Conservation (phyloP, 345 rosid genomes). For the Hibiscus tridactylites region DNA sequence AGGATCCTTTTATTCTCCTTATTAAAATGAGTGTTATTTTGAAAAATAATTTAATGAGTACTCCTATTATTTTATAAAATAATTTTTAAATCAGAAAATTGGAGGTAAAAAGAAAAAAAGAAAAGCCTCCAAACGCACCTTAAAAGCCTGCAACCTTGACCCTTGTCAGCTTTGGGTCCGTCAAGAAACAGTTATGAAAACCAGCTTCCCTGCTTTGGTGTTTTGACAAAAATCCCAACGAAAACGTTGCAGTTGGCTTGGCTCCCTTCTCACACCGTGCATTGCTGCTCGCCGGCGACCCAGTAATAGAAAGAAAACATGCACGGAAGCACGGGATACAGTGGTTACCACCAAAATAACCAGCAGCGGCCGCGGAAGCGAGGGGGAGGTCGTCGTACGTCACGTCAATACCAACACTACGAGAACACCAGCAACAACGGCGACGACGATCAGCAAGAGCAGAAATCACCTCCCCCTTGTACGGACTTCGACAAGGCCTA, state of each 20-base stretch:
- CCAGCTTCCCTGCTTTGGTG: neutral
- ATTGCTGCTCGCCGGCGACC: neutral
- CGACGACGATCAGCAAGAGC: slow-evolving; percentile 23
- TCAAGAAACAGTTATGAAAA: neutral
- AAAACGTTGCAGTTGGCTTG: neutral
- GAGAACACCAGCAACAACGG: slow-evolving; percentile 1
- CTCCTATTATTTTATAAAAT: too few species aligned
- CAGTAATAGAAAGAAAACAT: slow-evolving; percentile 12
- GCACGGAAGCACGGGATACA: slow-evolving; percentile 36
- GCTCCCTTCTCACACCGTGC: neutral
- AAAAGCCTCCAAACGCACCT: neutral
- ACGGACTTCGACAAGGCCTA: too few species aligned
- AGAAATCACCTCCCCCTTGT: slow-evolving; percentile 31
- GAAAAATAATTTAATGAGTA: too few species aligned
- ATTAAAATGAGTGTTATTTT: too few species aligned
- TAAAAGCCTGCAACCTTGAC: neutral
- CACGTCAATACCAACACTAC: slow-evolving; percentile 26
- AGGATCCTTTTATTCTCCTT: too few species aligned
- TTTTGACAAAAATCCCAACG: neutral
- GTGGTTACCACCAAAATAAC: slow-evolving; percentile 47
- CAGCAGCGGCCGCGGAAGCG: slow-evolving; percentile 17
- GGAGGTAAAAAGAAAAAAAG: too few species aligned
- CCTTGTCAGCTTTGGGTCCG: neutral
- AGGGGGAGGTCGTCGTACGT: slow-evolving; percentile 25
- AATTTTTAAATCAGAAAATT: too few species aligned